Conservation (phyloP, 495 filamentous ascomycete genomes). For the Emericellopsis terricola region DNA sequence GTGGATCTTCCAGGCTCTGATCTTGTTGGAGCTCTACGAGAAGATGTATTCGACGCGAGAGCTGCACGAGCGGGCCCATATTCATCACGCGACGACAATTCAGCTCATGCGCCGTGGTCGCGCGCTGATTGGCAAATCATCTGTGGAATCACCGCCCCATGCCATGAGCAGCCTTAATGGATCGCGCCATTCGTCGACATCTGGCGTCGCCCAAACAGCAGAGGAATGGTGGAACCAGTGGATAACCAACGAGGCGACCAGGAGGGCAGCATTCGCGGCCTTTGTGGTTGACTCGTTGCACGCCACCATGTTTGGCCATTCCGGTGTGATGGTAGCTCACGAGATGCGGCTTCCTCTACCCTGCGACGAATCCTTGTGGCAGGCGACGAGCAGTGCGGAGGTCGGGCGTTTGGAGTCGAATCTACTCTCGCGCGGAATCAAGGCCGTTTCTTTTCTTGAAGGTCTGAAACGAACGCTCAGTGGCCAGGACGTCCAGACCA, state of each 20-base stretch:
- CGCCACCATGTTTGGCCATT: constrained; percentile 96
- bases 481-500: constrained; percentile 73
- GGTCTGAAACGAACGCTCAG: constrained; percentile 83
- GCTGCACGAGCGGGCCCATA: constrained; percentile 88
- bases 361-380: constrained; percentile 89
- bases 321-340: constrained; percentile 91
- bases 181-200: constrained; percentile 41
- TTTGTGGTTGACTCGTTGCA: constrained; percentile 94
- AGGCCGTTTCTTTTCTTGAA: constrained; percentile 77
- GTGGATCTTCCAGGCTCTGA: constrained; percentile 90
- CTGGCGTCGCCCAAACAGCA: constrained; percentile 38
- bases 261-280: constrained; percentile 80
- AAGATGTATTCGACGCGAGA: constrained; percentile 89
- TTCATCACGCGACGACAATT: constrained; percentile 90
- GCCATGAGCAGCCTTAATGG: constrained; percentile 42
- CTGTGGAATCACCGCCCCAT: constrained; percentile 75
- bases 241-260: constrained; percentile 87
- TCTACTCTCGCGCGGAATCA: constrained; percentile 65
- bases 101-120: constrained; percentile 88
- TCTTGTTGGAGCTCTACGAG: constrained; percentile 85
- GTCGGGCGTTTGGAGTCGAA: constrained; percentile 75
- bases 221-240: constrained; percentile 95
- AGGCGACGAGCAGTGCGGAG: constrained; percentile 74
- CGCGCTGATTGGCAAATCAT: constrained; percentile 78
- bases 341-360: constrained; percentile 86